Base-by-base conservation (phyloP, 2,329 filamentous ascomycete genomes). In the Aspergillus sp. region DNA sequence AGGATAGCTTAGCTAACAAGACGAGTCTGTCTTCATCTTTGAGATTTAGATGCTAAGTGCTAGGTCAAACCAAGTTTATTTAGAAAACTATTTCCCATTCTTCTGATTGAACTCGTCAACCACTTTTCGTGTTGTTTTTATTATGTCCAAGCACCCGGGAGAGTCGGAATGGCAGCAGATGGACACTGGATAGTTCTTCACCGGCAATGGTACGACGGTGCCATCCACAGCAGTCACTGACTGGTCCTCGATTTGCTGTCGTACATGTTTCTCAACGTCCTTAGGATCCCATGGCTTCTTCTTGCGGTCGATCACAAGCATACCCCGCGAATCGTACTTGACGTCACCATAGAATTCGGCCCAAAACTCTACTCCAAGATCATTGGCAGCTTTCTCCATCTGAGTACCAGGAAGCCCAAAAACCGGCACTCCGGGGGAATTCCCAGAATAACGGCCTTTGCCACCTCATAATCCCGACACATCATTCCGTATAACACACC, bases 401-500 rank as follows among this genome's bases (percentile, higher is more conserved):
- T 71, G 60, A 0, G 77, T 79, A 1, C 76, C 76, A 4, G 75
- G 71, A 7, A 80, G 63, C 0, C 77, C 77, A 51, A 80, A 79
- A 0, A 79, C 75, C 0, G 69, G 68, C 1, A 69, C 67, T 0
- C 74, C 75, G 35, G 67, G 65, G 76, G 76, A 28, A 79, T 71
- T 4, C 70, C 76, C n/a, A 62, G 59, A 58, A 77, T 76, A 2
- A 80, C 76, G 0, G 76, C 77, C 36, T 67, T 65, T 30, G 76
- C 77, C 2, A 73, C 65, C 9, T 76, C 74, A 40, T 67, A 66
- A 49, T 79, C 72, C 46, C 75, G 59, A 48, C 71, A 73, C 66
- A 75, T 76, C 74, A 78, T 77, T 5, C 75, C 75, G 54, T 81
- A 83, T 2, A 83, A 66, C 19, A 77, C 72, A 5, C 79, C 79